These are phyloP conservation scores for Didymella sp. DNA, from an alignment of 2,329 filamentous ascomycete genomes.

Conservation along the genomic window DNA sequence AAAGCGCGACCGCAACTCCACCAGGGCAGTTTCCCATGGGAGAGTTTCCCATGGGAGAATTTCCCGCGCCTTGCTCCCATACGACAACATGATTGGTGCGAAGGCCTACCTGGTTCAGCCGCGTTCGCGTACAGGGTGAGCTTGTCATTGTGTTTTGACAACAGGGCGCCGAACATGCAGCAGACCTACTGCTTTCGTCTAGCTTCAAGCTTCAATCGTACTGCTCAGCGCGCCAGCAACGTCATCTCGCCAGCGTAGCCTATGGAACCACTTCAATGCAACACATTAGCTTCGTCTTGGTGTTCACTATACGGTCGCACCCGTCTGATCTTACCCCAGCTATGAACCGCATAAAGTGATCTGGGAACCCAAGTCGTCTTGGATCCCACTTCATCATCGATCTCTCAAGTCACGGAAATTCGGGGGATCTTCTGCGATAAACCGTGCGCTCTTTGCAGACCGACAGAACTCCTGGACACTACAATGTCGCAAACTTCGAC, in stretches of 20 bases:
- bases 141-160: conserved; percentile 3
- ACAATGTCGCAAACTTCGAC: conserved; percentile 37
- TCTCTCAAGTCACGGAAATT: no score
- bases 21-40: neutral
- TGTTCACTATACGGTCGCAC: neutral
- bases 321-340: neutral
- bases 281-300: neutral
- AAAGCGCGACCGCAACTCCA: neutral
- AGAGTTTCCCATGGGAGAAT: conserved; percentile 5
- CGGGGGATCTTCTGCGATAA: no score
- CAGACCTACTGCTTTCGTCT: conserved; percentile 7
- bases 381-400: no score
- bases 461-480: no score
- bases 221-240: neutral
- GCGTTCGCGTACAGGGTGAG: neutral
- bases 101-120: neutral
- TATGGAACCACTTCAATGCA: neutral
- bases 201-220: conserved; percentile 1
- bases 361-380: neutral
- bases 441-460: no score
- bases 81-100: conserved; percentile 6
- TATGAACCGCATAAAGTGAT: neutral
- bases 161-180: conserved; percentile 1
- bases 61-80: neutral
- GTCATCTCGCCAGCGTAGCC: conserved; percentile 2